Conservation (phyloP, 768 basidiomycete species). For the Tephrocybe sp. region DNA sequence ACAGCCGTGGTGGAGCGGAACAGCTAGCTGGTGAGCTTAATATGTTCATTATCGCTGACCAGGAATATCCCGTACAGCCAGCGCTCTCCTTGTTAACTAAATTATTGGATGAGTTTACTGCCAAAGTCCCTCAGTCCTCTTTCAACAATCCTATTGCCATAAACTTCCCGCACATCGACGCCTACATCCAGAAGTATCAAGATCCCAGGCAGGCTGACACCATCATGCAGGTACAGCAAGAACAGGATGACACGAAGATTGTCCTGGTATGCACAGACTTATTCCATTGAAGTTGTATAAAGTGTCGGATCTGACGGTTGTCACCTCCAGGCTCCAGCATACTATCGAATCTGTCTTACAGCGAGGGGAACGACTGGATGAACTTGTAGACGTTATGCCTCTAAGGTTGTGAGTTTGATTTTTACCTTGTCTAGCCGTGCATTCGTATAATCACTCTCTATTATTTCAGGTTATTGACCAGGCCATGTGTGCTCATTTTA, state of each 20-base stretch:
- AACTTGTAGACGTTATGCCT: slow-evolving; percentile 92
- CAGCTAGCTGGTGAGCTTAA: slow-evolving; percentile 69
- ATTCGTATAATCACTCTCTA: too few species aligned
- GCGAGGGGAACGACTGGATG: slow-evolving; percentile 95
- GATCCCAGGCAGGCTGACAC: slow-evolving; percentile 96
- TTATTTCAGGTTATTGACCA: too few species aligned
- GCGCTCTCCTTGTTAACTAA: slow-evolving; percentile 95
- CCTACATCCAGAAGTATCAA: slow-evolving; percentile 89
- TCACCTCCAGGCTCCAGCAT: slow-evolving; percentile 77
- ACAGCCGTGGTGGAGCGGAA: slow-evolving; percentile 85
- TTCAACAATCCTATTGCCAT: slow-evolving; percentile 65
- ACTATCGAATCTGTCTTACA: slow-evolving; percentile 97
- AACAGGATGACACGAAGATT: slow-evolving; percentile 99
- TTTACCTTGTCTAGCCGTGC: too few species aligned
- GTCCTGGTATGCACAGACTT: slow-evolving; percentile 64
- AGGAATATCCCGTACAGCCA: slow-evolving; percentile 94
- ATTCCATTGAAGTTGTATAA: neutral
- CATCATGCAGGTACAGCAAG: slow-evolving; percentile 97
- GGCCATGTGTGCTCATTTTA: too few species aligned
- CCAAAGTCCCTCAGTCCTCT: slow-evolving; percentile 71
- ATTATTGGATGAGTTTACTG: slow-evolving; percentile 86
- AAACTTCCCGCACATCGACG: slow-evolving; percentile 72
- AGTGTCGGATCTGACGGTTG: slow-evolving; percentile 3
- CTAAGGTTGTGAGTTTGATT: too few species aligned
- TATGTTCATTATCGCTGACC: slow-evolving; percentile 79